These are phyloP conservation scores for Exophiala xenobiotica DNA, from an alignment of 2,329 filamentous ascomycete genomes.

Conservation along the genomic window DNA sequence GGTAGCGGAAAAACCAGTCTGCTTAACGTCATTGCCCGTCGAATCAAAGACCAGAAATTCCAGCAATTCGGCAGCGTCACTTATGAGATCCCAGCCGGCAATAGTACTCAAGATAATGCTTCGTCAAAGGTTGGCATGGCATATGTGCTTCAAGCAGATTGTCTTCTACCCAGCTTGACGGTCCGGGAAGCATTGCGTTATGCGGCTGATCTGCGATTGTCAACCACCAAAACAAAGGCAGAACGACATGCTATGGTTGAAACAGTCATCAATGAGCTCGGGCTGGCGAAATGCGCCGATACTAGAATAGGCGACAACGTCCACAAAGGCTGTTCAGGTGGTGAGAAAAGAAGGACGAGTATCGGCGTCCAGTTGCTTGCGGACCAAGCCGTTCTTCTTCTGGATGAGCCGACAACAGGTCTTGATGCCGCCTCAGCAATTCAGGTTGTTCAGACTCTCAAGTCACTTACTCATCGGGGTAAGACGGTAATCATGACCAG, in stretches of 20 bases:
- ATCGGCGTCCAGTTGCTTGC: conserved; percentile 77
- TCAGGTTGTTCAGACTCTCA: conserved; percentile 69
- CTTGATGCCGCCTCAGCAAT: conserved; percentile 75
- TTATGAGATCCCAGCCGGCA: conserved; percentile 65
- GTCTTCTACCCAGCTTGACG: conserved; percentile 70
- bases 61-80: conserved; percentile 55
- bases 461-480: conserved; percentile 64
- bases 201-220: conserved; percentile 69
- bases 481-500: conserved; percentile 61
- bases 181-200: conserved; percentile 74
- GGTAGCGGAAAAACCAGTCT: conserved; percentile 97
- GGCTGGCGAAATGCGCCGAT: conserved; percentile 73
- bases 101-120: conserved; percentile 56
- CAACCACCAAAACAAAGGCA: conserved; percentile 58
- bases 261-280: conserved; percentile 72
- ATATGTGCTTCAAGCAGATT: conserved; percentile 70
- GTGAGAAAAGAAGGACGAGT: conserved; percentile 73
- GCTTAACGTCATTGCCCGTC: conserved; percentile 72
- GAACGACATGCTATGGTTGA: conserved; percentile 67
- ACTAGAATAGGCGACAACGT: conserved; percentile 70
- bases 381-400: conserved; percentile 73
- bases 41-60: conserved; percentile 57
- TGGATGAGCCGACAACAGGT: conserved; percentile 73
- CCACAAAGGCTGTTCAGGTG: conserved; percentile 74
- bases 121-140: conserved; percentile 40